phyloP scores from a whole-genome alignment of 2,329 filamentous ascomycete species.

The Trichoderma pleuroti region DNA sequence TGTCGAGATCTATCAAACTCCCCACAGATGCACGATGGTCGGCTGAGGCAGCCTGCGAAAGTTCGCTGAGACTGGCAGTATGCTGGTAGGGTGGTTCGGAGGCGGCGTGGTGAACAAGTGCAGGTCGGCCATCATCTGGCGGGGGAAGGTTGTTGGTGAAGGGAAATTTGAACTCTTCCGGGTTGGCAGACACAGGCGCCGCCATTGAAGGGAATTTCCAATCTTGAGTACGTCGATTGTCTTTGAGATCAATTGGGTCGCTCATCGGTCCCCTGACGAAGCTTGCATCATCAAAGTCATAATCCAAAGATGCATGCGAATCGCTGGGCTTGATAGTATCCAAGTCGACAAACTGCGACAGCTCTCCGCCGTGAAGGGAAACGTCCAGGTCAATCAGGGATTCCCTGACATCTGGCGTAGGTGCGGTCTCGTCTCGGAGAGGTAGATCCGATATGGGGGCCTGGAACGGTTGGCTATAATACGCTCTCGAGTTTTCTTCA shows the following conservation, averaged over 20 bases:
- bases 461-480: constrained; percentile 51
- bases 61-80: constrained; percentile 41
- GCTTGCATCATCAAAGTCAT: constrained; percentile 43
- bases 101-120: constrained; percentile 47
- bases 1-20: constrained; percentile 53
- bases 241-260: constrained; percentile 54
- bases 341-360: constrained; percentile 59
- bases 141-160: constrained; percentile 36
- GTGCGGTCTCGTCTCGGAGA: constrained; percentile 52
- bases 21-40: constrained; percentile 43
- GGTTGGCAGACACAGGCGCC: constrained; percentile 49
- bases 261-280: constrained; percentile 52
- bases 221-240: constrained; percentile 50
- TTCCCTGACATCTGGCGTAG: constrained; percentile 52
- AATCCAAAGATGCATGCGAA: constrained; percentile 47
- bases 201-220: constrained; percentile 58
- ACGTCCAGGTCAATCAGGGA: constrained; percentile 64
- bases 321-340: constrained; percentile 55
- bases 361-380: constrained; percentile 53
- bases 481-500: constrained; percentile 58
- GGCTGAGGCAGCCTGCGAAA: constrained; percentile 33
- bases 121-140: constrained; percentile 38
- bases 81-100: constrained; percentile 49
- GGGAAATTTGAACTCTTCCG: constrained; percentile 45
- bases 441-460: constrained; percentile 53